These are phyloP conservation scores for Gamarada debralockiae DNA, from an alignment of 495 filamentous ascomycete species.

Conservation along the genomic window DNA sequence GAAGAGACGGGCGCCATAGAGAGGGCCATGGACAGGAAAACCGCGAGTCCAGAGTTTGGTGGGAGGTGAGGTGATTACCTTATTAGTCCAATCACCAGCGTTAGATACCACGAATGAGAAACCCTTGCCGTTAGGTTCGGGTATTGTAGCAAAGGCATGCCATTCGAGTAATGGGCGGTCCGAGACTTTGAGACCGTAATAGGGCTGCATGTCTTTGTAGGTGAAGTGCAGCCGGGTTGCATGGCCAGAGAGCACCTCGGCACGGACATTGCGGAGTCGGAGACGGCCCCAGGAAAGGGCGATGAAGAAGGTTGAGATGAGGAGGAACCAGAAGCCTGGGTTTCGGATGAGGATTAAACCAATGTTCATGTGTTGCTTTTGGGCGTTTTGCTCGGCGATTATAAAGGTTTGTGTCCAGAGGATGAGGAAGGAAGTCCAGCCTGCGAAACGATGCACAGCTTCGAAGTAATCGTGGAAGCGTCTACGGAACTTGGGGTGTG, in stretches of 20 bases:
- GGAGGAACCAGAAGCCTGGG: slow-evolving; percentile 67
- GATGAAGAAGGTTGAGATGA: slow-evolving; percentile 53
- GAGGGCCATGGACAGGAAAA: slow-evolving; percentile 58
- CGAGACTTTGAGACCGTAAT: slow-evolving; percentile 49
- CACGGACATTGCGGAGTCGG: slow-evolving; percentile 51
- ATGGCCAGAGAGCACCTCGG: slow-evolving; percentile 57
- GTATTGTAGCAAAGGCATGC: slow-evolving; percentile 81
- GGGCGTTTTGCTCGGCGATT: slow-evolving; percentile 20
- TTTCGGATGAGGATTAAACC: slow-evolving; percentile 43
- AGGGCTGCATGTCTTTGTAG: slow-evolving; percentile 52
- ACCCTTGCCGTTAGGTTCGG: slow-evolving; percentile 45
- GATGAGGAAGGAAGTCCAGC: slow-evolving; percentile 55
- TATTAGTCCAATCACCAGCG: slow-evolving; percentile 80
- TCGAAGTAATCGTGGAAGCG: slow-evolving; percentile 63
- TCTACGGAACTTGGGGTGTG: slow-evolving; percentile 48
- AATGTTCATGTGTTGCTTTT: slow-evolving; percentile 1
- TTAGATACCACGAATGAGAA: slow-evolving; percentile 75
- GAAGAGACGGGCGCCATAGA: slow-evolving; percentile 69
- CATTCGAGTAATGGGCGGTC: slow-evolving; percentile 64
- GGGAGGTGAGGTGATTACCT: slow-evolving; percentile 57
- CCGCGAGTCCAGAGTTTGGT: slow-evolving; percentile 52
- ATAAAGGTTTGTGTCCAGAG: slow-evolving; percentile 50
- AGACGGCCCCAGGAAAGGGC: slow-evolving; percentile 66
- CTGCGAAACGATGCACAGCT: slow-evolving; percentile 61
- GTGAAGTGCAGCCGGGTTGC: slow-evolving; percentile 66